Percentiles rank a stretch among this genome's conserved stretches.
Evolutionary conservation across 768 basidiomycete species (phyloP).

Genomic region (Leccinum obscurum): DNA sequence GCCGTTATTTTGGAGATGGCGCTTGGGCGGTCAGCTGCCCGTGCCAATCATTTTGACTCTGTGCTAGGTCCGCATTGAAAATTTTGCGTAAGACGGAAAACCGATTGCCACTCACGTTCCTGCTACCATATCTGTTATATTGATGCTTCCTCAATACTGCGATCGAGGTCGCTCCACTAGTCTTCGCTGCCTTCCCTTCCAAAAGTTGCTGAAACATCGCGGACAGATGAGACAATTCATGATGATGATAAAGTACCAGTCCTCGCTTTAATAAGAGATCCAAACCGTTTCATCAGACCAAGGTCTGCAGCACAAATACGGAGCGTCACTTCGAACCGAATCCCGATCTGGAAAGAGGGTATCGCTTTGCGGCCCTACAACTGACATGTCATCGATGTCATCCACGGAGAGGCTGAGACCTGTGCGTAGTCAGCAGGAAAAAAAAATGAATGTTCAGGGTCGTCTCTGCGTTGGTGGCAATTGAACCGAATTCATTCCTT

Average conservation of each 20-base stretch:
- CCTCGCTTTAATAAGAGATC: constrained; percentile 2
- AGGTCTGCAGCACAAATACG: not conserved
- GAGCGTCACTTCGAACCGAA: not conserved
- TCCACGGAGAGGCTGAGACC: not conserved
- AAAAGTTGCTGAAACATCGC: not conserved
- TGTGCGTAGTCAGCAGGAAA: not conserved
- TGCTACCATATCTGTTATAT: constrained; percentile 9
- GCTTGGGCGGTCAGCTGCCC: constrained; percentile 17
- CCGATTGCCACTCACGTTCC: constrained; percentile 6
- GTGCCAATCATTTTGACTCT: constrained; percentile 8
- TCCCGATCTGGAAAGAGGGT: not conserved
- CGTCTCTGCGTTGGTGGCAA: not conserved
- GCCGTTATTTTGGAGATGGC: constrained; percentile 19
- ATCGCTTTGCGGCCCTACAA: not conserved
- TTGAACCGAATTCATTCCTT: not conserved
- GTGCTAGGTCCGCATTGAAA: not conserved
- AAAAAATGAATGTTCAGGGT: not conserved
- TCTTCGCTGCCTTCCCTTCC: not conserved
- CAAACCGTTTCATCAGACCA: not conserved
- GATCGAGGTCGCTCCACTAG: not conserved
- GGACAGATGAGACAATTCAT: not conserved
- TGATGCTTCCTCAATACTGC: constrained; percentile 14
- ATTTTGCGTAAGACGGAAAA: constrained; percentile 6
- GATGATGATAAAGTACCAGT: not conserved
- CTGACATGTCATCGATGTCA: not conserved